Percentiles rank a stretch among this genome's conserved stretches.
These are phyloP conservation scores for Dictyostelium intermedium DNA, from an alignment of 78 protist genomes.

Conservation along the genomic window DNA sequence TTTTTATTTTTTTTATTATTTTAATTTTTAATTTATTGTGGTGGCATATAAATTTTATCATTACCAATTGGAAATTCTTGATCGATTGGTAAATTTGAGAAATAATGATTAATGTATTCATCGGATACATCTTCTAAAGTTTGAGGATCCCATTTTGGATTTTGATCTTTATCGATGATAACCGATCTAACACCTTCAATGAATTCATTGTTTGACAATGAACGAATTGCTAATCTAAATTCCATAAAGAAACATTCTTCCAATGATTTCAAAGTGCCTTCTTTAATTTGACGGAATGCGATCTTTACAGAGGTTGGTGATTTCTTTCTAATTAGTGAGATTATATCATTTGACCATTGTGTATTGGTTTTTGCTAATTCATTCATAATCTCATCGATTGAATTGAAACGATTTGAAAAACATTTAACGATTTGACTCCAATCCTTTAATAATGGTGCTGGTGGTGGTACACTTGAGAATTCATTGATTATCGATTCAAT, in stretches of 20 bases:
- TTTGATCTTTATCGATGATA: conserved; percentile 79
- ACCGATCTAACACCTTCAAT: conserved; percentile 82
- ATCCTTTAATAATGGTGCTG: conserved; percentile 43
- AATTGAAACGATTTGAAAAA: conserved; percentile 33
- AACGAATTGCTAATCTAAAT: conserved; percentile 59
- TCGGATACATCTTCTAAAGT: conserved; percentile 60
- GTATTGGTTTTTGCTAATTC: not conserved
- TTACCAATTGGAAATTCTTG: conserved; percentile 67
- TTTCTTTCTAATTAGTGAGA: conserved; percentile 13
- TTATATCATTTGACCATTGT: conserved; percentile 20
- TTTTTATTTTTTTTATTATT: not conserved
- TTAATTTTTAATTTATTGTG: not conserved
- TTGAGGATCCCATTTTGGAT: conserved; percentile 85
- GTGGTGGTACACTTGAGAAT: not conserved
- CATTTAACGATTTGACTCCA: conserved; percentile 33
- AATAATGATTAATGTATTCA: conserved; percentile 69
- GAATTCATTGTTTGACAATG: conserved; percentile 36
- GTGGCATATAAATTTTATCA: conserved; percentile 9
- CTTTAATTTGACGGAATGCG: conserved; percentile 69
- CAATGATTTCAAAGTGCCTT: conserved; percentile 8
- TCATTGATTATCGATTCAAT: conserved; percentile 64
- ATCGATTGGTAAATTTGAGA: conserved; percentile 40
- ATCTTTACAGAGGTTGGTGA: conserved; percentile 71
- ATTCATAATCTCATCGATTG: conserved; percentile 21
- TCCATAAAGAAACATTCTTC: conserved; percentile 68